A percentile compares a stretch with the other conserved stretches of the same genome.
Evolutionary conservation across 192 early-diverging fungal genomes (phyloP).

Genomic region (Thoreauomyces humboldtii): DNA sequence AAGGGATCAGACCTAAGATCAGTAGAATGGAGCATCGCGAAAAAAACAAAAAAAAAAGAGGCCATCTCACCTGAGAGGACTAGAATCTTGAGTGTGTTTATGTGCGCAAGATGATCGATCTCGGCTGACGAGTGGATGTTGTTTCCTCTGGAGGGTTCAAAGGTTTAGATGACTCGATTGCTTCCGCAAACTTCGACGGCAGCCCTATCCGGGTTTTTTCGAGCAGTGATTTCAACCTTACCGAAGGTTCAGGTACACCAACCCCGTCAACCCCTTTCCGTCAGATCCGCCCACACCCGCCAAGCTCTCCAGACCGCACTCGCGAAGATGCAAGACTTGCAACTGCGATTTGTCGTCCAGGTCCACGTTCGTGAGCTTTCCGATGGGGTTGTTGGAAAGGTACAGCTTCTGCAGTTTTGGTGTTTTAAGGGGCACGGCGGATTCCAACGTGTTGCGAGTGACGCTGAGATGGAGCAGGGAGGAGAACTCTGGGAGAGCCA

Average conservation of each 20-base stretch:
- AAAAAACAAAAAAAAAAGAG: not conserved
- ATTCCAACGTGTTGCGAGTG: slow-evolving; percentile 40
- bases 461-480: slow-evolving; percentile 49
- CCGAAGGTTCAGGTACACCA: slow-evolving; percentile 54
- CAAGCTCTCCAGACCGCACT: slow-evolving; percentile 40
- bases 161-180: no score
- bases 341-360: slow-evolving; percentile 40
- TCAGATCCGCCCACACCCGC: slow-evolving; percentile 21
- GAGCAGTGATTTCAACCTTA: no score
- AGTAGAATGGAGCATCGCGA: not conserved
- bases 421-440: slow-evolving; percentile 24
- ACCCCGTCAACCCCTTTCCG: slow-evolving; percentile 21
- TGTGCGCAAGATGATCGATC: slow-evolving; percentile 35
- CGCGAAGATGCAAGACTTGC: slow-evolving; percentile 49
- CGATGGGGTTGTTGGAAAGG: slow-evolving; percentile 33
- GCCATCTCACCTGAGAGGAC: slow-evolving; percentile 37
- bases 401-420: slow-evolving; percentile 55
- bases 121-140: slow-evolving; percentile 41
- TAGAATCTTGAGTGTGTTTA: slow-evolving; percentile 39
- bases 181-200: no score
- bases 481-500: slow-evolving; percentile 38
- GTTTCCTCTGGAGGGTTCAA: no score
- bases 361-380: slow-evolving; percentile 11
- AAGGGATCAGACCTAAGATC: not conserved
- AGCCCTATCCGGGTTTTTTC: no score